Evolutionary conservation across 768 basidiomycete species (phyloP).

Genomic region (Mrakia hoshinonis): DNA sequence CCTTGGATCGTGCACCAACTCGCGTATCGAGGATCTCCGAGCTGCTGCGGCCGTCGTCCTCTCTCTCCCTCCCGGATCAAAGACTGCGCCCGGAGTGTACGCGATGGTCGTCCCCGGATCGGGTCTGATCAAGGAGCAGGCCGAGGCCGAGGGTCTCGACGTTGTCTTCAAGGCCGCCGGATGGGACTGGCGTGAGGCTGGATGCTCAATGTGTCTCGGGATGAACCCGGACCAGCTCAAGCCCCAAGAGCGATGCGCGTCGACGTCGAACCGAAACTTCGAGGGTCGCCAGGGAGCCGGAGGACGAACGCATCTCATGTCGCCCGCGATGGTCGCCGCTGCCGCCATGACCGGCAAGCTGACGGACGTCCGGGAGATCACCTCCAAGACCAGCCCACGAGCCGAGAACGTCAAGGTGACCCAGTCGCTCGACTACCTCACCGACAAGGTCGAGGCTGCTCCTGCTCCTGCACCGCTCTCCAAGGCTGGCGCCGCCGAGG

Average conservation of each 20-base stretch:
- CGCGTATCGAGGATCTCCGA: constrained; percentile 84
- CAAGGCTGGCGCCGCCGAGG: constrained; percentile 16
- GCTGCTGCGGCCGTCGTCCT: constrained; percentile 71
- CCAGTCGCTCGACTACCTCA: constrained; percentile 67
- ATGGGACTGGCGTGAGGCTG: constrained; percentile 91
- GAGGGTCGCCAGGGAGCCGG: constrained; percentile 81
- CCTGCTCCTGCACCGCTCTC: constrained; percentile 25
- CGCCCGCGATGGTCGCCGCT: constrained; percentile 86
- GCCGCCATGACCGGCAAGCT: constrained; percentile 78
- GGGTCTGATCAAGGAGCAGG: constrained; percentile 79
- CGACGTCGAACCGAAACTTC: constrained; percentile 88
- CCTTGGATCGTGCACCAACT: constrained; percentile 90
- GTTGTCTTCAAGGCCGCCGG: constrained; percentile 78
- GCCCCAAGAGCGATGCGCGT: constrained; percentile 74
- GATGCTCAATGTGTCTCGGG: constrained; percentile 91
- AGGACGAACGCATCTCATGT: constrained; percentile 78
- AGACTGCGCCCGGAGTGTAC: constrained; percentile 62
- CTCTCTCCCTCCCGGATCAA: constrained; percentile 48
- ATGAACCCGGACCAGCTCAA: constrained; percentile 90
- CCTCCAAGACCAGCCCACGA: constrained; percentile 45
- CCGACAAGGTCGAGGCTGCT: constrained; percentile 44
- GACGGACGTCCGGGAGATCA: constrained; percentile 71
- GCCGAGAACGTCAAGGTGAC: constrained; percentile 54
- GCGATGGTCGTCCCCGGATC: constrained; percentile 92
- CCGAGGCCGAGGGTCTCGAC: constrained; percentile 81